Base-by-base conservation (phyloP, 2,329 filamentous ascomycete genomes). In the Claviceps digitariae region DNA sequence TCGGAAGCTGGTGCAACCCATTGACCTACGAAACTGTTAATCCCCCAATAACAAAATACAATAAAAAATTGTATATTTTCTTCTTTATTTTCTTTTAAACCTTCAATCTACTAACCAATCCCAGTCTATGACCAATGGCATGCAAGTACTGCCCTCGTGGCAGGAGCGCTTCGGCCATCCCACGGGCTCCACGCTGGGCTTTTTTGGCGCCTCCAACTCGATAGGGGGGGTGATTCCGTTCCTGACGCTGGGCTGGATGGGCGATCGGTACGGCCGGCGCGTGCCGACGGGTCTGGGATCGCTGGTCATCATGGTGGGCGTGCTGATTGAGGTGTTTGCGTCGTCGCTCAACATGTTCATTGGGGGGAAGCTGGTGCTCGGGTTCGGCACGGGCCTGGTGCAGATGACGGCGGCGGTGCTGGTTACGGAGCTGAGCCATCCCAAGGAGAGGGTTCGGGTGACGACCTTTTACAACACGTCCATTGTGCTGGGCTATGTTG, bases 321-420 rank as follows among this genome's bases (percentile, higher is more conserved):
- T 65, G 6, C 49, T 70, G 2, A 58, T 71, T 1, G 62, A 70
- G 57, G 63, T 65, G 56, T 68, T 68, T 27, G 63, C 67, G 0
- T 66, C 61, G 0, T 64, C 62, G 1, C 58, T 70, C 5, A 60
- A 63, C 52, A 68, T 68, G 64, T 71, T 65, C 54, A 69, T 69
- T 41, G 67, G 66, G 8, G 68, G 67, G 49, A 67, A 69, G 57
- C 64, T 69, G 4, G 62, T 70, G 6, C 61, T 71, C 0, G 69
- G 69, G 0, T 59, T 67, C 4, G 68, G 68, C 9, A 64, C 61
- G 7, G 67, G 66, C 8, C 58, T 69, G n/a, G 64, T 70, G 29
- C 67, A 71, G 49, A 70, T 72, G 64, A 69, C 67, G 4, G 70
- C 70, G 0, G 70, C 70, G 0, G 67, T 73, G 4, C 57, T 74